Evolutionary conservation across 116 monocot genomes (phyloP).

Genomic region (Phalaenopsis hybrid): DNA sequence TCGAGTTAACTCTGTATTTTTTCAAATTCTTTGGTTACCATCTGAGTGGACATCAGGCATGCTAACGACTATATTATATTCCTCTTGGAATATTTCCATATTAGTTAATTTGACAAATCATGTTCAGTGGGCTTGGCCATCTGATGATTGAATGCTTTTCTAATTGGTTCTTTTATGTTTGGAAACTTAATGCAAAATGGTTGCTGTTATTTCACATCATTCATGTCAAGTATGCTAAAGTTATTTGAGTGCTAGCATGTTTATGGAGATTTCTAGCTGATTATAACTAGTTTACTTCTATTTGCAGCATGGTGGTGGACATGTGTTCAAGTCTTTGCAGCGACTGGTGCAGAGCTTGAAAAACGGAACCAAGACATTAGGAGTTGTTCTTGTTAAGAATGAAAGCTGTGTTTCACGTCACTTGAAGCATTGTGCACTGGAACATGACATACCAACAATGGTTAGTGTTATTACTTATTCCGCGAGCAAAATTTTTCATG

Average conservation of each 20-base stretch:
- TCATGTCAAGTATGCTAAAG: no score
- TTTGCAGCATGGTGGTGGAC: constrained; percentile 72
- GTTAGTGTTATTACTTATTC: constrained; percentile 24
- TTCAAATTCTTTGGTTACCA: background rate
- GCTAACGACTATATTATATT: background rate
- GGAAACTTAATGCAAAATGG: no score
- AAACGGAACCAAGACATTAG: constrained; percentile 33
- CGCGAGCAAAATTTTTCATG: no score
- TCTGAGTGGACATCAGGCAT: background rate
- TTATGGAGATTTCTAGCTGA: background rate
- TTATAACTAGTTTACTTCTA: constrained; percentile 6
- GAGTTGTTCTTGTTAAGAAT: constrained; percentile 53
- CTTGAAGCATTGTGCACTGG: constrained; percentile 60
- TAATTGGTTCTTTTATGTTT: no score
- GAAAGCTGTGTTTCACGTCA: constrained; percentile 59
- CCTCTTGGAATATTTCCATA: background rate
- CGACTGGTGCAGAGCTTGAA: constrained; percentile 51
- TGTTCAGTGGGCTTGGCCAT: no score
- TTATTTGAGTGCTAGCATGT: no score
- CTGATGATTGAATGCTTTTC: no score
- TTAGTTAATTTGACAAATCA: background rate
- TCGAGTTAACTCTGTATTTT: background rate
- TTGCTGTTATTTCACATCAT: no score
- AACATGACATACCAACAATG: constrained; percentile 45
- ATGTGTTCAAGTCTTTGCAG: constrained; percentile 57